Percentiles rank a stretch among this genome's conserved stretches.
Evolutionary conservation across 78 protist genomes (phyloP).

Genomic region (Dictyostelium citrinum): DNA sequence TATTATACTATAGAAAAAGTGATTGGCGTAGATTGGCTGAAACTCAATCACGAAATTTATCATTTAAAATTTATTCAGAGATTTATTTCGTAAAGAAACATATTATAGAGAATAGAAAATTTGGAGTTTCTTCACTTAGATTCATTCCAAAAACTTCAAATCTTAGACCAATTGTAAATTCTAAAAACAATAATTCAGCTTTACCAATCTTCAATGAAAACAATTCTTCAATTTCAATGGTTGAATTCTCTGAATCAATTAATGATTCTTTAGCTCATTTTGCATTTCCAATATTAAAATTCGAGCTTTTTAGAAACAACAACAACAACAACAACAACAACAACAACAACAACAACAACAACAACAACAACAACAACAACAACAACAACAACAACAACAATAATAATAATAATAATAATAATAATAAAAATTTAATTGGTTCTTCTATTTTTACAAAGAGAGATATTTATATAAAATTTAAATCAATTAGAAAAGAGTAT

Average conservation of each 20-base stretch:
- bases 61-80: not conserved
- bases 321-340: not conserved
- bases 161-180: conserved; percentile 3
- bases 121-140: not conserved
- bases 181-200: not conserved
- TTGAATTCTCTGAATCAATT: not conserved
- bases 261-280: not conserved
- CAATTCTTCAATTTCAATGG: not conserved
- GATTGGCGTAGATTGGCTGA: not conserved
- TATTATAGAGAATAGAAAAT: not conserved
- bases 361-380: not conserved
- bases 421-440: not conserved
- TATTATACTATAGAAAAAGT: not conserved
- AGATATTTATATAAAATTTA: not conserved
- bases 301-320: not conserved
- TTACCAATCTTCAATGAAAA: not conserved
- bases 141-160: not conserved
- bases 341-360: not conserved
- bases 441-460: not conserved
- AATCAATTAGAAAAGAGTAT: not conserved
- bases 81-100: not conserved
- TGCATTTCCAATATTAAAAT: conserved; percentile 21
- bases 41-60: not conserved
- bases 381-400: not conserved
- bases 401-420: not conserved